Percentiles rank a stretch among this genome's conserved stretches.
Evolutionary conservation across 306 rosid species (phyloP).

Genomic region (Sicyos baderoa): DNA sequence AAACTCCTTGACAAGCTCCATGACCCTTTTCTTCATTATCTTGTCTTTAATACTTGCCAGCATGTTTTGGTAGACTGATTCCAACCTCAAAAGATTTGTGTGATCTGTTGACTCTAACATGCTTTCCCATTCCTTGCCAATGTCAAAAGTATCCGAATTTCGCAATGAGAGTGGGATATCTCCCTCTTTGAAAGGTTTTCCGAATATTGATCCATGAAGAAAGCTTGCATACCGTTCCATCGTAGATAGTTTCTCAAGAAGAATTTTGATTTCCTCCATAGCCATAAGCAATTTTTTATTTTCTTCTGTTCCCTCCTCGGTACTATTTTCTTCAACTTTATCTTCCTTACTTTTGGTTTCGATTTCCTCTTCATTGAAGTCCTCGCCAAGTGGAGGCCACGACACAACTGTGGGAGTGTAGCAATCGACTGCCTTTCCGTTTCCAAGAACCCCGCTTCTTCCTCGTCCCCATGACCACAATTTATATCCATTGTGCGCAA

Average conservation of each 20-base stretch:
- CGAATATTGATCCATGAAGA: slow-evolving; percentile 73
- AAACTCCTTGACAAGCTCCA: slow-evolving; percentile 61
- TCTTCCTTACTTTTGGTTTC: slow-evolving; percentile 34
- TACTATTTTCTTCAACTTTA: slow-evolving; percentile 27
- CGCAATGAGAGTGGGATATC: slow-evolving; percentile 57
- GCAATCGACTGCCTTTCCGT: slow-evolving; percentile 50
- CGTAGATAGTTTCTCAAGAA: slow-evolving; percentile 46
- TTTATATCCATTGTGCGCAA: slow-evolving; percentile 53
- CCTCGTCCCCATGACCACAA: slow-evolving; percentile 97
- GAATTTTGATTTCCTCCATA: slow-evolving; percentile 51
- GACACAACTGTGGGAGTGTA: slow-evolving; percentile 42
- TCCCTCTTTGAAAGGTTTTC: slow-evolving; percentile 62
- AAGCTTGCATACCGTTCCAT: slow-evolving; percentile 65
- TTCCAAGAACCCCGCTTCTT: slow-evolving; percentile 79
- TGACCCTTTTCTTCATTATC: slow-evolving; percentile 63
- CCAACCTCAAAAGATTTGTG: slow-evolving; percentile 47
- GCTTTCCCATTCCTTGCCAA: slow-evolving; percentile 76
- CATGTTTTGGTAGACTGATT: slow-evolving; percentile 57
- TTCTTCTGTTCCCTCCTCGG: slow-evolving; percentile 27
- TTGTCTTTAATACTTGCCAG: slow-evolving; percentile 64
- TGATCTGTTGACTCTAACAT: slow-evolving; percentile 70
- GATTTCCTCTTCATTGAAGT: slow-evolving; percentile 40
- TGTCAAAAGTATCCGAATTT: slow-evolving; percentile 41
- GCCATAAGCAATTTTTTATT: slow-evolving; percentile 41
- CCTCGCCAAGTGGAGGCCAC: slow-evolving; percentile 60